Conservation (phyloP, 371 early-diverging fungal genomes). For the Capillidium rhysosporum region DNA sequence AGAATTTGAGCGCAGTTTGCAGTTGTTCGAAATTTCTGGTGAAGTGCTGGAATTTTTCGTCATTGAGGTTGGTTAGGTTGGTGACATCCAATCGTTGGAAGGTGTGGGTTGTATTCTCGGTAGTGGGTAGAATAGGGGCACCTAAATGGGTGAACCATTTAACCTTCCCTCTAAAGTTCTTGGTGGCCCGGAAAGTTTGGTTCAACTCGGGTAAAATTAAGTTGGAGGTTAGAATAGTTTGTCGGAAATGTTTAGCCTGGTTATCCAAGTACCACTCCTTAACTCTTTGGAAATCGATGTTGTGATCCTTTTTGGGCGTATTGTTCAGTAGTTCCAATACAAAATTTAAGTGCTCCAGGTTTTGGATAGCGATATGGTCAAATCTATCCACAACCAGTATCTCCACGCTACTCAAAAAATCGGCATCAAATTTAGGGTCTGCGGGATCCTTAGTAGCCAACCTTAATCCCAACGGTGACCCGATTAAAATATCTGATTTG, state of each 20-base stretch:
- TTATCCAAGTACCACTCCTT: slow-evolving; percentile 72
- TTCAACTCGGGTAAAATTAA: neutral
- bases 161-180: neutral
- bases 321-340: slow-evolving; percentile 62
- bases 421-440: slow-evolving; percentile 59
- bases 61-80: slow-evolving; percentile 35
- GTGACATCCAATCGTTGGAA: neutral
- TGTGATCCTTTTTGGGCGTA: slow-evolving; percentile 70
- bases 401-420: slow-evolving; percentile 86
- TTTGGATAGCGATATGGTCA: slow-evolving; percentile 84
- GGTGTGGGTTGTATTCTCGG: neutral
- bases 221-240: neutral
- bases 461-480: slow-evolving; percentile 81
- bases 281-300: slow-evolving; percentile 86
- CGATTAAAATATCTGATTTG: slow-evolving; percentile 73
- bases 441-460: slow-evolving; percentile 64
- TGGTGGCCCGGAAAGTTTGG: neutral
- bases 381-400: slow-evolving; percentile 70
- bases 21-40: slow-evolving; percentile 25
- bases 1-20: neutral
- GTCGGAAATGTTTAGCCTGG: slow-evolving; percentile 12
- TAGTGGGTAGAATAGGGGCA: neutral
- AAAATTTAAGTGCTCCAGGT: slow-evolving; percentile 89
- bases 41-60: slow-evolving; percentile 72
- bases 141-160: neutral